Evolutionary conservation across 257 asterid species (phyloP), one percentile per base, ranked within the genome.

Genomic region (Datura wrightii): DNA sequence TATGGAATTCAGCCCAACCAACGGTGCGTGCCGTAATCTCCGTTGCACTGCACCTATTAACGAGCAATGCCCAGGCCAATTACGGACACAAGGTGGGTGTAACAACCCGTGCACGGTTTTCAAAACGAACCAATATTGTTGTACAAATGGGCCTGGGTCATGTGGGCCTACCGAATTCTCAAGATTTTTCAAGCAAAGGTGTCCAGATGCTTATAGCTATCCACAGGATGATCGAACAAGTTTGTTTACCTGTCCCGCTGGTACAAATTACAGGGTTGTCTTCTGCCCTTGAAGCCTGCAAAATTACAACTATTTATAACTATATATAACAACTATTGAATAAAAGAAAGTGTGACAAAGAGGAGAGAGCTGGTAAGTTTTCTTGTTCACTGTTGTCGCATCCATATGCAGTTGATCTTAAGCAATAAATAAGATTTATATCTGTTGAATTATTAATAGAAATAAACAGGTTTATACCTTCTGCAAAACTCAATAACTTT

Each of bases 141-240:
- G 93, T n/a, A 91, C 91, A 0, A 5, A 89, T 79, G 94, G 94
- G n/a, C 88, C 84, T 0, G 93, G 92, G 4, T 87, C 81, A 55
- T 90, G 94, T 67, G 69, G 89, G 0, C 90, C 93, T 0, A 90
- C 93, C 3, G 0, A 13, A 1, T 11, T 37, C 0, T 91, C 92
- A 1, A 84, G 18, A 86, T 89, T 86, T 44, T 72, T 72, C 3
- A 72, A 72, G 9, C 80, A 84, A 11, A 87, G 88, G 70, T 92
- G 95, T 53, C 91, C 95, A 6, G 89, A 90, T 86, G 95, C 95
- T 13, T 92, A 89, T 6, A 89, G 90, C 80, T 90, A 87, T 42
- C 95, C 95, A 15, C 90, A 78, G 84, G 93, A 92, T 87, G 92
- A 90, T 81, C 87, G 78, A 0, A 92, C 91, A 0, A 92, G 92